phyloP scores from a whole-genome alignment of 306 rosid genomes.

The Ochetophila trinervis region DNA sequence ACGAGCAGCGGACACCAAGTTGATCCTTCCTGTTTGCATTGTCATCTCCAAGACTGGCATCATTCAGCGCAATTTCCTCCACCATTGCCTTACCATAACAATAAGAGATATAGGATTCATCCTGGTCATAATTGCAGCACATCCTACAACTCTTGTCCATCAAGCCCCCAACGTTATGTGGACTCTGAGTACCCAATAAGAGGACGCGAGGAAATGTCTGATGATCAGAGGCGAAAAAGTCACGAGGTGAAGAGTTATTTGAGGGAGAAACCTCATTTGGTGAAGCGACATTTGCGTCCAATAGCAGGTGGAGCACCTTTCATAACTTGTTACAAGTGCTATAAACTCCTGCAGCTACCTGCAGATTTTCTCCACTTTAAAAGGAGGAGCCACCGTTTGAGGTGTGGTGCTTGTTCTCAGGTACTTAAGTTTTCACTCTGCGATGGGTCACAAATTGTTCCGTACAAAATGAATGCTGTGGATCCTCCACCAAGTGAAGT shows the following conservation, averaged over 20 bases:
- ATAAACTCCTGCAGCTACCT: constrained; percentile 59
- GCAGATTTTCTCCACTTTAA: constrained; percentile 69
- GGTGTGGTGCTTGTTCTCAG: constrained; percentile 80
- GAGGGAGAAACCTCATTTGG: constrained; percentile 43
- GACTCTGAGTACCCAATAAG: constrained; percentile 38
- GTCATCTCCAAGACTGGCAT: constrained; percentile 42
- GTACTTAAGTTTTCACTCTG: constrained; percentile 68
- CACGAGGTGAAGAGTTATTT: constrained; percentile 37
- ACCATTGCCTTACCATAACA: constrained; percentile 26
- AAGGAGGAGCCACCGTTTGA: constrained; percentile 52
- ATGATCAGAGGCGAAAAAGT: constrained; percentile 39
- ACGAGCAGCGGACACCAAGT: constrained; percentile 46
- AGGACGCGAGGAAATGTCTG: constrained; percentile 40
- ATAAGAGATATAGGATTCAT: constrained; percentile 33
- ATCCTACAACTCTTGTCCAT: constrained; percentile 37
- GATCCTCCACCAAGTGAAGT: constrained; percentile 50
- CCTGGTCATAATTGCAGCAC: constrained; percentile 35
- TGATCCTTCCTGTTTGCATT: constrained; percentile 42
- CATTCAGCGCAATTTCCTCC: constrained; percentile 50
- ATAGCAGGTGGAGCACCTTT: constrained; percentile 91
- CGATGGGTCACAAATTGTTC: constrained; percentile 51
- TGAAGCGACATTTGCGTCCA: constrained; percentile 68
- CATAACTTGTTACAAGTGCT: constrained; percentile 69
- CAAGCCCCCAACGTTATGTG: constrained; percentile 42
- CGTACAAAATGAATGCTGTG: constrained; percentile 26